Evolutionary conservation across 495 filamentous ascomycete genomes (phyloP).

Genomic region (Glutinoglossum americanum): DNA sequence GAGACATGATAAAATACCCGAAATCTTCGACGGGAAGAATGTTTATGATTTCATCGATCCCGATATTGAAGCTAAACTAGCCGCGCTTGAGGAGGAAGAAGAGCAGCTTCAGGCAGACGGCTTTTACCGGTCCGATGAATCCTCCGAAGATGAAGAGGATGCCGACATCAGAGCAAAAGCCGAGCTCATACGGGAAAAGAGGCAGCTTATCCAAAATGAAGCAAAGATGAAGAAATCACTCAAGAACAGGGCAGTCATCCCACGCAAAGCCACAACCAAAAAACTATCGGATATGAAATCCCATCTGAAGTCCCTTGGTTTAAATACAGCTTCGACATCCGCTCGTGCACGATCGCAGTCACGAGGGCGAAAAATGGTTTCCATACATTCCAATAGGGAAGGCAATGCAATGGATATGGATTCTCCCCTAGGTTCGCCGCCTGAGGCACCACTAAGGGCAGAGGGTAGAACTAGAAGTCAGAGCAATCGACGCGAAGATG

Average conservation of each 20-base stretch:
- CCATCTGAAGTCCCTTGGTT: constrained; percentile 62
- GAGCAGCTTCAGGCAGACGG: constrained; percentile 71
- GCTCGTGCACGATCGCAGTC: constrained; percentile 47
- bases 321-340: constrained; percentile 54
- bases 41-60: constrained; percentile 93
- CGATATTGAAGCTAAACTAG: constrained; percentile 81
- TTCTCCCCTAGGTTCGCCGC: constrained; percentile 23
- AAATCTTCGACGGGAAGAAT: constrained; percentile 83
- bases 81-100: constrained; percentile 83
- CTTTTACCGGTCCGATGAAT: constrained; percentile 49
- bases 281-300: constrained; percentile 68
- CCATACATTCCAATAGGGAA: constrained; percentile 29
- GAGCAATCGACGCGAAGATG: constrained; percentile 63
- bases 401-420: constrained; percentile 79
- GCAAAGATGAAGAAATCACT: constrained; percentile 78
- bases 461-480: constrained; percentile 63
- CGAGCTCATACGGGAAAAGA: constrained; percentile 85
- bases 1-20: constrained; percentile 91
- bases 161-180: constrained; percentile 78
- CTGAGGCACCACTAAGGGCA: constrained; percentile 38
- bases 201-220: constrained; percentile 69
- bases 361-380: constrained; percentile 41
- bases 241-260: constrained; percentile 88
- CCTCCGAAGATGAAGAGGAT: constrained; percentile 59
- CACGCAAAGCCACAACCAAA: constrained; percentile 49